phyloP scores from a whole-genome alignment of 2,329 filamentous ascomycete species.

The Colletotrichum musae region DNA sequence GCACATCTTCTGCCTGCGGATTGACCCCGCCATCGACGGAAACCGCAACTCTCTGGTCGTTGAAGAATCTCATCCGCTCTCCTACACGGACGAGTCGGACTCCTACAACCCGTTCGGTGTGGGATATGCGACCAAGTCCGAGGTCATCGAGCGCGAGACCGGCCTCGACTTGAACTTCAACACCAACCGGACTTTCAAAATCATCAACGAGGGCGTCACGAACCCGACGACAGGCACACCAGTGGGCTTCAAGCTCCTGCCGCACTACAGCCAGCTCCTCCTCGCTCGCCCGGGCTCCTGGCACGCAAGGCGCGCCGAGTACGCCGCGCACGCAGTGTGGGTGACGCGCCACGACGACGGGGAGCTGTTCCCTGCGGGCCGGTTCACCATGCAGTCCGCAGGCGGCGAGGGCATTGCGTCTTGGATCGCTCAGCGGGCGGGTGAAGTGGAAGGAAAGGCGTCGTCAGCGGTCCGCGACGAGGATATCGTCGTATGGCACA shows the following conservation, averaged over 20 bases:
- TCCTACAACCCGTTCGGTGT: slow-evolving; percentile 66
- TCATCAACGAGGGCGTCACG: slow-evolving; percentile 59
- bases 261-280: slow-evolving; percentile 61
- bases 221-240: slow-evolving; percentile 61
- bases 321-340: slow-evolving; percentile 60
- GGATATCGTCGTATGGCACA: slow-evolving; percentile 71
- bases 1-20: slow-evolving; percentile 75
- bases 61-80: slow-evolving; percentile 58
- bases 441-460: slow-evolving; percentile 53
- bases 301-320: slow-evolving; percentile 58
- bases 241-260: slow-evolving; percentile 62
- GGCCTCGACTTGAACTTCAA: slow-evolving; percentile 65
- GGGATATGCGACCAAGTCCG: slow-evolving; percentile 59
- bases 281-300: slow-evolving; percentile 56
- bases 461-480: slow-evolving; percentile 59
- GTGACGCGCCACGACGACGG: slow-evolving; percentile 60
- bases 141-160: slow-evolving; percentile 57
- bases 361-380: slow-evolving; percentile 59
- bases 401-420: slow-evolving; percentile 57
- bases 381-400: slow-evolving; percentile 63
- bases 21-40: slow-evolving; percentile 77
- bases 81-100: slow-evolving; percentile 47
- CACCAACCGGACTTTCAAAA: slow-evolving; percentile 64
- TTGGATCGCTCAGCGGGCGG: slow-evolving; percentile 54
- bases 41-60: slow-evolving; percentile 66